These are phyloP conservation scores for Strobilomyces echinocephalus DNA, from an alignment of 768 basidiomycete species.

Conservation along the genomic window DNA sequence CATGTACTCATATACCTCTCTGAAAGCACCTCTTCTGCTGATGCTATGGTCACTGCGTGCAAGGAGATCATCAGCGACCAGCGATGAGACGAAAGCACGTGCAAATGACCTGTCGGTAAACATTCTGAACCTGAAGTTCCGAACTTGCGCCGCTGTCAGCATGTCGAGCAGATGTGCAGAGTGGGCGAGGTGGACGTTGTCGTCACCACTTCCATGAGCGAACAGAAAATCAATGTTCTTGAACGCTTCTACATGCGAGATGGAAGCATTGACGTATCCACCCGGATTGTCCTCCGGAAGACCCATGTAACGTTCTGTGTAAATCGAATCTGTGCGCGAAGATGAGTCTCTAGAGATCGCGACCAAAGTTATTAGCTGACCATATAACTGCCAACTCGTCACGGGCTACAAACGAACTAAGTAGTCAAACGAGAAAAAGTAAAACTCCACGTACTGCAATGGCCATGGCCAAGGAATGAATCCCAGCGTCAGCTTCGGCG, in stretches of 20 bases:
- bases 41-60: slow-evolving; percentile 74
- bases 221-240: slow-evolving; percentile 44
- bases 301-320: slow-evolving; percentile 97
- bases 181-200: slow-evolving; percentile 95
- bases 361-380: slow-evolving; percentile 35
- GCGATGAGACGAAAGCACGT: not conserved
- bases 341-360: not conserved
- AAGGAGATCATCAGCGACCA: slow-evolving; percentile 7
- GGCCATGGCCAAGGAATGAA: slow-evolving; percentile 88
- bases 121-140: slow-evolving; percentile 37
- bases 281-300: slow-evolving; percentile 70
- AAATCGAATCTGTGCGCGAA: slow-evolving; percentile 72
- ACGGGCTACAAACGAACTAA: slow-evolving; percentile 55
- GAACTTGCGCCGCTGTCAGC: slow-evolving; percentile 72
- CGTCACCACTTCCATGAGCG: slow-evolving; percentile 81
- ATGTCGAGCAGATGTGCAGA: slow-evolving; percentile 90
- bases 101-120: slow-evolving; percentile 72
- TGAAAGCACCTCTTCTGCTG: slow-evolving; percentile 62
- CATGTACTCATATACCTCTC: slow-evolving; percentile 87
- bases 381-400: slow-evolving; percentile 80
- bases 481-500: slow-evolving; percentile 81
- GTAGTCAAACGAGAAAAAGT: not conserved
- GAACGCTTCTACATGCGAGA: slow-evolving; percentile 87
- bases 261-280: slow-evolving; percentile 88
- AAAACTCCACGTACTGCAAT: slow-evolving; percentile 61